These are phyloP conservation scores for Scheffersomyces stambukii DNA, from an alignment of 1,139 yeast genomes.

Conservation along the genomic window DNA sequence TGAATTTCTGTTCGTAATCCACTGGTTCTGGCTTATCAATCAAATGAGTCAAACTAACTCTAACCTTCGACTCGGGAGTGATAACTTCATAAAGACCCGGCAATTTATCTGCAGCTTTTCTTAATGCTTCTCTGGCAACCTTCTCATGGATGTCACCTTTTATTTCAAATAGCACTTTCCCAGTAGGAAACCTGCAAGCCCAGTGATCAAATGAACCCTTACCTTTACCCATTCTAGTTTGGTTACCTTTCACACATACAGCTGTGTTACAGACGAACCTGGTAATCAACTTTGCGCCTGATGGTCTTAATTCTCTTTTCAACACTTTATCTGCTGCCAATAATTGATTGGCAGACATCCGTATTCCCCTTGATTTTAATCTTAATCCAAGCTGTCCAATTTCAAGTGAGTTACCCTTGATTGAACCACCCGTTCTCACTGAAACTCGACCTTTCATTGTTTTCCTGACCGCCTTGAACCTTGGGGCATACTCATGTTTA, in stretches of 20 bases:
- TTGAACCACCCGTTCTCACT: constrained; percentile 92
- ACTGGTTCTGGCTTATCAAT: constrained; percentile 42
- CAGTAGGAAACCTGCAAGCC: constrained; percentile 96
- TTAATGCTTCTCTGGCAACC: constrained; percentile 86
- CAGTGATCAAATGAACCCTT: constrained; percentile 97
- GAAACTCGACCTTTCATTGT: constrained; percentile 94
- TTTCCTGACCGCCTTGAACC: constrained; percentile 68
- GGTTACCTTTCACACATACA: constrained; percentile 95
- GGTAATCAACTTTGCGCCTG: constrained; percentile 67
- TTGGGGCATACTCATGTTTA: constrained; percentile 85
- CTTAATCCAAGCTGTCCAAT: constrained; percentile 88
- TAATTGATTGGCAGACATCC: constrained; percentile 86
- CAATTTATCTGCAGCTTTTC: constrained; percentile 87
- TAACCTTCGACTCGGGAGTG: constrained; percentile 57
- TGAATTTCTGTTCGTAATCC: constrained; percentile 53
- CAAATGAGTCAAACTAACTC: constrained; percentile 61
- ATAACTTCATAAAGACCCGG: constrained; percentile 93
- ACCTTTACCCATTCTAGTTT: constrained; percentile 99
- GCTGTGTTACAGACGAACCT: constrained; percentile 84
- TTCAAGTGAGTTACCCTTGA: constrained; percentile 76
- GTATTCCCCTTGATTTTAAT: constrained; percentile 77
- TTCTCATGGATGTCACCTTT: constrained; percentile 78
- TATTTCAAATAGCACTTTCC: constrained; percentile 86
- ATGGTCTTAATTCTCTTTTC: constrained; percentile 74
- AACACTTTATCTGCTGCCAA: constrained; percentile 88